phyloP scores from a whole-genome alignment of 2,329 filamentous ascomycete species.

The Emmonsiellopsis sp. region DNA sequence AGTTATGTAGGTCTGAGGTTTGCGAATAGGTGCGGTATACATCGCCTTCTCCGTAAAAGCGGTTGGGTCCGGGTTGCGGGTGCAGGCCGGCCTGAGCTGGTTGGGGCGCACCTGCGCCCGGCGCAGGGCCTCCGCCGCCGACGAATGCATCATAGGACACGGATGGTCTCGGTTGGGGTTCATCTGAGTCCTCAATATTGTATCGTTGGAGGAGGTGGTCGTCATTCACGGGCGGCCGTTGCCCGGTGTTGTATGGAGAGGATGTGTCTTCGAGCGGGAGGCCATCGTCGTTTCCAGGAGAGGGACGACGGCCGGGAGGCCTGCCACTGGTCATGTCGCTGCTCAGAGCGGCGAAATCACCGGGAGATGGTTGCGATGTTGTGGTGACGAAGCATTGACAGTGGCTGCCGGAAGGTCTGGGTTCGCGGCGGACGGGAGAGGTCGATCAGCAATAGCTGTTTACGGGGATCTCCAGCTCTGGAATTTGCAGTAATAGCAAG shows the following conservation, averaged over 20 bases:
- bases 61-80: slow-evolving; percentile 1
- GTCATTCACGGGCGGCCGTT: slow-evolving; percentile 70
- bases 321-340: slow-evolving; percentile 43
- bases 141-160: slow-evolving; percentile 94
- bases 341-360: slow-evolving; percentile 15
- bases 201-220: slow-evolving; percentile 70
- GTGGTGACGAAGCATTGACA: slow-evolving; percentile 29
- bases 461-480: not conserved
- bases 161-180: slow-evolving; percentile 63
- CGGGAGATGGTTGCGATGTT: slow-evolving; percentile 14
- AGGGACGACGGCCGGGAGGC: slow-evolving; percentile 43
- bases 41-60: slow-evolving; percentile 6
- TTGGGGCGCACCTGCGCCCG: slow-evolving; percentile 33
- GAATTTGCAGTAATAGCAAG: too few relatives aligned
- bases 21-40: slow-evolving; percentile 53
- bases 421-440: not conserved
- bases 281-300: slow-evolving; percentile 35
- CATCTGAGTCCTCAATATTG: slow-evolving; percentile 58
- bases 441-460: not conserved
- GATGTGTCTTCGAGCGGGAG: slow-evolving; percentile 33
- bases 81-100: slow-evolving; percentile 26
- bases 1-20: slow-evolving; percentile 75
- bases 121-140: slow-evolving; percentile 52
- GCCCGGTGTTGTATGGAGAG: slow-evolving; percentile 59
- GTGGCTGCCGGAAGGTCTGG: not conserved